Evolutionary conservation across 1,284 basidiomycete species (phyloP).

Genomic region (Papiliotrema laurentii): DNA sequence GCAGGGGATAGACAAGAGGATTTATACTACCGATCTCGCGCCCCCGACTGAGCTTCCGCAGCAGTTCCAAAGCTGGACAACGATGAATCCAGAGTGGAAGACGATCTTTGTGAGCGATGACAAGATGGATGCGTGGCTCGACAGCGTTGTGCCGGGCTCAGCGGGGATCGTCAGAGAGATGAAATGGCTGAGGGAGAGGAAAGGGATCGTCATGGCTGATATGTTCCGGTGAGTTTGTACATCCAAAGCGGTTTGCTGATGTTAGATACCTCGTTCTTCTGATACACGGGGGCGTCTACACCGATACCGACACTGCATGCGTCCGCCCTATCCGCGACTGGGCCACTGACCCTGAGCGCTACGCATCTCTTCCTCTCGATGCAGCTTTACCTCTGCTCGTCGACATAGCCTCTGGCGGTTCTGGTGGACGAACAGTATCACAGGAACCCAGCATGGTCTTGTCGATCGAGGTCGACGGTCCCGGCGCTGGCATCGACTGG

Average conservation of each 20-base stretch:
- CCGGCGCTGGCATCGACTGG: slow-evolving; percentile 6
- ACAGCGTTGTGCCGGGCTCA: neutral
- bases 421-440: neutral
- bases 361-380: slow-evolving; percentile 6
- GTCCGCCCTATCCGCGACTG: slow-evolving; percentile 20
- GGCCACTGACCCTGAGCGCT: slow-evolving; percentile 8
- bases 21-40: slow-evolving; percentile 22
- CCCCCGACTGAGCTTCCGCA: slow-evolving; percentile 13
- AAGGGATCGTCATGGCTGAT: slow-evolving; percentile 22
- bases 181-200: slow-evolving; percentile 6
- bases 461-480: slow-evolving; percentile 18
- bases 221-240: slow-evolving; percentile 19
- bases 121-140: slow-evolving; percentile 19
- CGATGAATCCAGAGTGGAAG: slow-evolving; percentile 17
- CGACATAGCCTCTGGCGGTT: neutral
- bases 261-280: slow-evolving; percentile 24
- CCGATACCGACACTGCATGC: slow-evolving; percentile 29
- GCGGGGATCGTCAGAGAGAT: slow-evolving; percentile 11
- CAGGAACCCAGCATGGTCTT: slow-evolving; percentile 15
- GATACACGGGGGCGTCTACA: slow-evolving; percentile 31
- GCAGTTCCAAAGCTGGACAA: slow-evolving; percentile 21
- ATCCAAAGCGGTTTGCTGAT: neutral
- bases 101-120: slow-evolving; percentile 17
- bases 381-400: slow-evolving; percentile 13
- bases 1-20: slow-evolving; percentile 8